Conservation (phyloP, 345 rosid species). For the Litchi chinensis region DNA sequence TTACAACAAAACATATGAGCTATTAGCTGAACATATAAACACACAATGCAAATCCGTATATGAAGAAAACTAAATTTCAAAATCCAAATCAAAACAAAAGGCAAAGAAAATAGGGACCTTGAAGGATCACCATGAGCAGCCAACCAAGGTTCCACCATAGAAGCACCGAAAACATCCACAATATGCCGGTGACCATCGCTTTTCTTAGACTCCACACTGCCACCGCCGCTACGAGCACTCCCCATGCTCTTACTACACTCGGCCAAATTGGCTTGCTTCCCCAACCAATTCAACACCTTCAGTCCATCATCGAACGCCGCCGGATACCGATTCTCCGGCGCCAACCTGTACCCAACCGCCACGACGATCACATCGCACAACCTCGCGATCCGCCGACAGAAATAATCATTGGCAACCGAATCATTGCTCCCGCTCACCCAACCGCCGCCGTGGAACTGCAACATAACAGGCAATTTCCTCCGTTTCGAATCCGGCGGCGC, state of each 20-base stretch:
- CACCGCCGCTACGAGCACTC: constrained; percentile 37
- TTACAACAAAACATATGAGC: not conserved
- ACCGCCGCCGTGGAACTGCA: constrained; percentile 97
- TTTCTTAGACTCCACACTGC: constrained; percentile 65
- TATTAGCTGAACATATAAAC: not conserved
- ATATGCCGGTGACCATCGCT: constrained; percentile 62
- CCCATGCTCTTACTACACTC: constrained; percentile 84
- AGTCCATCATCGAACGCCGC: constrained; percentile 87
- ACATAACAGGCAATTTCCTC: constrained; percentile 66
- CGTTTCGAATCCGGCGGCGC: constrained; percentile 48
- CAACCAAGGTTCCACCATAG: constrained; percentile 95
- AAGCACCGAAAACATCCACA: constrained; percentile 81
- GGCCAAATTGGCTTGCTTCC: constrained; percentile 93
- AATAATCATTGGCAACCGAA: constrained; percentile 83
- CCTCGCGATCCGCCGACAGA: constrained; percentile 77
- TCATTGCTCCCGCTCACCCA: constrained; percentile 96
- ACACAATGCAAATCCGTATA: not conserved
- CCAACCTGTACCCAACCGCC: constrained; percentile 89
- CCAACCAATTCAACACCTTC: constrained; percentile 86
- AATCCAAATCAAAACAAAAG: constrained; percentile 8
- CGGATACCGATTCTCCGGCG: constrained; percentile 86
- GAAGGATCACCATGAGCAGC: constrained; percentile 95
- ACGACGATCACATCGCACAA: constrained; percentile 86
- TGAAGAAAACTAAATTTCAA: not conserved
- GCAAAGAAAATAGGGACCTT: constrained; percentile 48